These are phyloP conservation scores for Rhinocladiella similis DNA, from an alignment of 2,329 filamentous ascomycete genomes.

Conservation along the genomic window DNA sequence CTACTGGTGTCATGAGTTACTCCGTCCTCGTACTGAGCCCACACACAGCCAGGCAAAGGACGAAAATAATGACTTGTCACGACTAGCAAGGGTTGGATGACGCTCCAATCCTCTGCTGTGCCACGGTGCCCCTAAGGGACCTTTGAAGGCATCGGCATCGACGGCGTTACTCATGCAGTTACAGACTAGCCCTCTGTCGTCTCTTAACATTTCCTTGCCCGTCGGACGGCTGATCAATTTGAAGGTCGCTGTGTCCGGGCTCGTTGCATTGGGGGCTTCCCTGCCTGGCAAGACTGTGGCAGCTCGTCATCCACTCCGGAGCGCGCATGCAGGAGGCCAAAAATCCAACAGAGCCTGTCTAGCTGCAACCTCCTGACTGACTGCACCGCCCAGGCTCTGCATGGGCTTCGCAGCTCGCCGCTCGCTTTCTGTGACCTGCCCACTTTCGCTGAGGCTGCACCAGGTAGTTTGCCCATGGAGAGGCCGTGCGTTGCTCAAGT, in stretches of 20 bases:
- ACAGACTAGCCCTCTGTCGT: neutral
- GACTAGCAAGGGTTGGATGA: neutral
- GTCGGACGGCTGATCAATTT: neutral
- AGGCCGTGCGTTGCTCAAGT: conserved; percentile 18
- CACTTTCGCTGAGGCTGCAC: neutral
- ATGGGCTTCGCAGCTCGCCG: neutral
- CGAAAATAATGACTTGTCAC: neutral
- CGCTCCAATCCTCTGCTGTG: neutral
- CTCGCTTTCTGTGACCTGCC: neutral
- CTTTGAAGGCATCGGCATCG: neutral
- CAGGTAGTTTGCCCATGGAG: neutral
- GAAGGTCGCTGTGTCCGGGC: neutral
- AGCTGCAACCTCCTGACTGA: neutral
- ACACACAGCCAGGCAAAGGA: neutral
- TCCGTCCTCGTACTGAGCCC: neutral
- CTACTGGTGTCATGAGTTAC: too few relatives aligned
- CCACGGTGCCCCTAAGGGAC: neutral
- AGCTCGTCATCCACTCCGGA: neutral
- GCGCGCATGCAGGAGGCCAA: neutral
- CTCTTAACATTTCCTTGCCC: neutral
- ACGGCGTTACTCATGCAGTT: neutral
- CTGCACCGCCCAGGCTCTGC: neutral
- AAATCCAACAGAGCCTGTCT: neutral
- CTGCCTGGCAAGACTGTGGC: neutral
- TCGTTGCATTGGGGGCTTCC: neutral